These are phyloP conservation scores for Sugiyamaella qingdaonensis DNA, from an alignment of 805 yeast species.

Conservation along the genomic window DNA sequence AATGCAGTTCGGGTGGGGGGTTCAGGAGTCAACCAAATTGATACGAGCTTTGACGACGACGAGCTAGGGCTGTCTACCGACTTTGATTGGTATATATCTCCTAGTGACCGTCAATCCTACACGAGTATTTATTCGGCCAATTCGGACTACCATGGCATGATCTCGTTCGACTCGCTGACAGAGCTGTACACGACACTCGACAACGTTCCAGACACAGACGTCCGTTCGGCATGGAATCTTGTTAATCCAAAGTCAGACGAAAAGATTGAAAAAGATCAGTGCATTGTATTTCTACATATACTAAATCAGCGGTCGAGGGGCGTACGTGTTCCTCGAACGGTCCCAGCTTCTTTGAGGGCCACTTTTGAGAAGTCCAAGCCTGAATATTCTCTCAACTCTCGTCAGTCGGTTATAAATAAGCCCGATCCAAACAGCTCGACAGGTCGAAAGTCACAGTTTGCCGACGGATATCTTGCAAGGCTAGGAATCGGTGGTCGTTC, in stretches of 20 bases:
- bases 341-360: slow-evolving; percentile 89
- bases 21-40: slow-evolving; percentile 2
- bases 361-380: slow-evolving; percentile 85
- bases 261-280: slow-evolving; percentile 91
- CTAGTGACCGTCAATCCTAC: slow-evolving; percentile 74
- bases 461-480: slow-evolving; percentile 51
- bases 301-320: slow-evolving; percentile 85
- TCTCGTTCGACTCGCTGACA: slow-evolving; percentile 65
- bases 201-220: slow-evolving; percentile 77
- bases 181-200: slow-evolving; percentile 64
- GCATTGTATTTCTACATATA: slow-evolving; percentile 82
- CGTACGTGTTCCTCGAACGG: slow-evolving; percentile 82
- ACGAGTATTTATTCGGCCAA: slow-evolving; percentile 72
- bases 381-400: slow-evolving; percentile 48
- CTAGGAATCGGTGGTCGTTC: slow-evolving; percentile 45
- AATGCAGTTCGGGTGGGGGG: slow-evolving; percentile 41
- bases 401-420: slow-evolving; percentile 42
- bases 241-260: slow-evolving; percentile 86
- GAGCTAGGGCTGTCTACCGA: slow-evolving; percentile 61
- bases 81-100: slow-evolving; percentile 96
- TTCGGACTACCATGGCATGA: slow-evolving; percentile 74
- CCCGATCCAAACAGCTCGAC: slow-evolving; percentile 12
- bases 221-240: slow-evolving; percentile 88
- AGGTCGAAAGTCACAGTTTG: slow-evolving; percentile 28
- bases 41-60: slow-evolving; percentile 41